Percentiles rank a stretch among this genome's conserved stretches.
Evolutionary conservation across 108 stramenopile species (phyloP).

Genomic region (Parietichytrium sp.): DNA sequence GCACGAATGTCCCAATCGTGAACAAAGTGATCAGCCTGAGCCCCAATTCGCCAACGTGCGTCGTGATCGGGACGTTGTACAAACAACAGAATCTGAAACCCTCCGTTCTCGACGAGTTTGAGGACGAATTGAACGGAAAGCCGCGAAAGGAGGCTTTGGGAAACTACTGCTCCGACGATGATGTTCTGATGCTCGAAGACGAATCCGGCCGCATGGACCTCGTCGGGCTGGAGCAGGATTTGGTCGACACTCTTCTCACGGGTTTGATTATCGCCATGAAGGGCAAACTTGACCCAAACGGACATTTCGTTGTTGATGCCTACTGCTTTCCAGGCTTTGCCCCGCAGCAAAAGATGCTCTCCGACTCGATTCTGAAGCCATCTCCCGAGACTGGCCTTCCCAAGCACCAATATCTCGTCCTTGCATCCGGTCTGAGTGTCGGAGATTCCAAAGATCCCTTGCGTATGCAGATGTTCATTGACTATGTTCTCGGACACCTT

Average conservation of each 20-base stretch:
- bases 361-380: not conserved
- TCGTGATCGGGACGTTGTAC: constrained; percentile 45
- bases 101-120: constrained; percentile 56
- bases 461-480: constrained; percentile 39
- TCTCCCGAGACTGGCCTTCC: not conserved
- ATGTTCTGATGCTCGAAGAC: constrained; percentile 52
- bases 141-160: not conserved
- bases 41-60: not conserved
- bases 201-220: constrained; percentile 42
- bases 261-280: constrained; percentile 51
- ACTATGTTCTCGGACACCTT: constrained; percentile 40
- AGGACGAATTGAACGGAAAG: constrained; percentile 39
- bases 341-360: not conserved
- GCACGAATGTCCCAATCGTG: not conserved
- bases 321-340: constrained; percentile 48
- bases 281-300: constrained; percentile 43
- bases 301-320: constrained; percentile 44
- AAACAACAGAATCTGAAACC: constrained; percentile 52
- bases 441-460: not conserved
- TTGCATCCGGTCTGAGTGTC: not conserved
- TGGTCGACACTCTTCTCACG: constrained; percentile 34
- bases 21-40: not conserved
- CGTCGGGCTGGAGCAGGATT: not conserved
- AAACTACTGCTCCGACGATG: constrained; percentile 51
- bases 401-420: not conserved